A percentile compares a stretch with the other conserved stretches of the same genome.
Conservation (phyloP, 768 basidiomycete genomes). For the Hericium erinaceus region DNA sequence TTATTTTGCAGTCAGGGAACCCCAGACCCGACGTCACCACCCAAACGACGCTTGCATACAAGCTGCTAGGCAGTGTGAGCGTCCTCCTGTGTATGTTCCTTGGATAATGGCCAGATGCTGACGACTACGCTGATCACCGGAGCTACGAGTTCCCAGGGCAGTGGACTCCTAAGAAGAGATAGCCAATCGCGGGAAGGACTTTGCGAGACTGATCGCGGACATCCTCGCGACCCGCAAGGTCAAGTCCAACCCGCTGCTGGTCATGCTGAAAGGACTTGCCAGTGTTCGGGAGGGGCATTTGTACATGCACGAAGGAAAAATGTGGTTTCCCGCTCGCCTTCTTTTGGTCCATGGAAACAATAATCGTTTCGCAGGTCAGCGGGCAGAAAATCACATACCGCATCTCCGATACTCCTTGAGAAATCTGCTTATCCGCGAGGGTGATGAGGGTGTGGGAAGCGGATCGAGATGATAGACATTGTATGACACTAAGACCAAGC, state of each 20-base stretch:
- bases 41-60: not conserved
- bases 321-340: not conserved
- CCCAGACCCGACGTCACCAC: not conserved
- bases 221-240: constrained; percentile 13
- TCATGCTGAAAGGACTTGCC: constrained; percentile 17
- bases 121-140: not conserved
- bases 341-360: too few relatives aligned
- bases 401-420: not conserved
- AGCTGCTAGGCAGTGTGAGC: not conserved
- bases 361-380: not conserved
- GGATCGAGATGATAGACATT: too few relatives aligned
- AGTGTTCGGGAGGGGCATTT: constrained; percentile 12
- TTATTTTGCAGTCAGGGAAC: not conserved
- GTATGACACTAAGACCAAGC: too few relatives aligned
- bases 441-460: too few relatives aligned
- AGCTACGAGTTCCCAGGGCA: constrained; percentile 13
- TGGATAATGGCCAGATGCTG: not conserved
- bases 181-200: not conserved
- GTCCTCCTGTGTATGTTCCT: too few relatives aligned
- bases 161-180: constrained; percentile 2
- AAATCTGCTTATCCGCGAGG: too few relatives aligned
- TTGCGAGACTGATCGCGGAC: constrained; percentile 8
- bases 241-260: constrained; percentile 16
- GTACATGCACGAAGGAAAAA: not conserved
- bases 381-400: not conserved